Base-by-base conservation (phyloP, 2,329 filamentous ascomycete species). In the Ophiognomonia clavigignenti-juglandacearum region DNA sequence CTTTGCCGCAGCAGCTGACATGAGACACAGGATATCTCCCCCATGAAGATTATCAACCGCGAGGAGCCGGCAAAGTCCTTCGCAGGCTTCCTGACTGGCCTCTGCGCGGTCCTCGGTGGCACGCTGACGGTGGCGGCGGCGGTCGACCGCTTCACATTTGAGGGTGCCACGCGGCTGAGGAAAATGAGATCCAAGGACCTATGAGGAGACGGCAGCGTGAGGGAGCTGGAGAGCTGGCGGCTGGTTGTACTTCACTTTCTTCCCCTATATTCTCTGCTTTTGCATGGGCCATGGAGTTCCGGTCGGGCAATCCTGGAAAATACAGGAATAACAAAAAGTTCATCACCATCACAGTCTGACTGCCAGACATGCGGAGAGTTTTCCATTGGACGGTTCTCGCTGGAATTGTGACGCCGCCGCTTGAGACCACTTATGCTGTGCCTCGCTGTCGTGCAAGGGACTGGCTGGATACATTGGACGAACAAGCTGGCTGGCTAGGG, bases 31-130 rank as follows among this genome's bases (percentile, higher is more conserved):
- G 93, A 98, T 60, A 98, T 98, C 65, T 97, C 92, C 2, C 93
- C 93, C 5, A 98, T 98, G 93, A 98, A 97, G 72, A 92, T 98
- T 52, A 86, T 98, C 69, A 98, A 98, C 73, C 86, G 91, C 46
- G 95, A 98, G 71, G 85, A 88, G 56, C 82, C 88, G 39, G 75
- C 84, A 51, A 97, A 97, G 75, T 86, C 86, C 4, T 95, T 98
- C 65, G 82, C 88, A 1, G 88, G 88, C 16, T 98, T 98, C 74
- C 68, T 98, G 49, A 92, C 93, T 1, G 93, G 93, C 39, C 81
- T 98, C 18, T 98, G 93, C 65, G 92, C 92, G 31, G 86, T 97
- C 52, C 84, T 98, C 42, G 93, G 93, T 52, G 93, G 93, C 56
- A 98, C 93, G 0, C 70, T 98, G 56, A 98, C 93, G 0, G 93